Percentiles rank a stretch among this genome's conserved stretches.
phyloP scores from a whole-genome alignment of 2,329 filamentous ascomycete genomes.

The Hypoxylon sp. region DNA sequence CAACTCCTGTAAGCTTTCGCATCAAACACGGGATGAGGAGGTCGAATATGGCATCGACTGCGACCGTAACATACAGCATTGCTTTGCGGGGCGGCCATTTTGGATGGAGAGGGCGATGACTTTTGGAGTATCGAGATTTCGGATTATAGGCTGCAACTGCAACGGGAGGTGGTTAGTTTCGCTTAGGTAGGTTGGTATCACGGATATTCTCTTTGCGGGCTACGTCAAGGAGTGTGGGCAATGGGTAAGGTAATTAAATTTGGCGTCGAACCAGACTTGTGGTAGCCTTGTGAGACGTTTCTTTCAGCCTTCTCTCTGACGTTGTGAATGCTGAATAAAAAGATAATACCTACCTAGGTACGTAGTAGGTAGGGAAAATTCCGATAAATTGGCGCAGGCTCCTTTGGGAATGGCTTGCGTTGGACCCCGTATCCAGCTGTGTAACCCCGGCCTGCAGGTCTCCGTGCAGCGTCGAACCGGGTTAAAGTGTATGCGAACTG shows the following conservation, averaged over 20 bases:
- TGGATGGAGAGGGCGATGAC: slow-evolving; percentile 14
- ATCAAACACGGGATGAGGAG: neutral
- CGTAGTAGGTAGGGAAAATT: neutral
- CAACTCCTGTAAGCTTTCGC: slow-evolving; percentile 28
- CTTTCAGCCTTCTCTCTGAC: slow-evolving; percentile 40
- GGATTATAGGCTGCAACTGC: neutral
- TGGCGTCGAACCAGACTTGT: slow-evolving; percentile 2
- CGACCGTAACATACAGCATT: slow-evolving; percentile 44
- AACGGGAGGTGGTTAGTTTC: slow-evolving; percentile 7
- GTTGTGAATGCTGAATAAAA: slow-evolving; percentile 32
- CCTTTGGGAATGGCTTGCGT: slow-evolving; percentile 16
- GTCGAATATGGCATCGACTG: neutral
- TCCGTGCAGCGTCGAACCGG: slow-evolving; percentile 4
- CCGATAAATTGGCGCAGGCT: slow-evolving; percentile 29
- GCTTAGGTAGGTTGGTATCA: slow-evolving; percentile 9
- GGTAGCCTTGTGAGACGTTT: slow-evolving; percentile 35
- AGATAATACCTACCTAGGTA: neutral
- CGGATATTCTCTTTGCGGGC: slow-evolving; percentile 4
- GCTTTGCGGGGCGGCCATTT: slow-evolving; percentile 45
- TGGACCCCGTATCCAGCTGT: slow-evolving; percentile 14
- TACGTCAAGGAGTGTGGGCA: neutral
- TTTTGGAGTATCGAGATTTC: slow-evolving; percentile 9
- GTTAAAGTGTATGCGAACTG: slow-evolving; percentile 19
- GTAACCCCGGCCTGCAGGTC: slow-evolving; percentile 3
- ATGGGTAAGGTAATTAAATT: slow-evolving; percentile 15